Evolutionary conservation across 2,329 filamentous ascomycete genomes (phyloP), one percentile per base, ranked within the genome.

Genomic region (Westerdykella sp.): DNA sequence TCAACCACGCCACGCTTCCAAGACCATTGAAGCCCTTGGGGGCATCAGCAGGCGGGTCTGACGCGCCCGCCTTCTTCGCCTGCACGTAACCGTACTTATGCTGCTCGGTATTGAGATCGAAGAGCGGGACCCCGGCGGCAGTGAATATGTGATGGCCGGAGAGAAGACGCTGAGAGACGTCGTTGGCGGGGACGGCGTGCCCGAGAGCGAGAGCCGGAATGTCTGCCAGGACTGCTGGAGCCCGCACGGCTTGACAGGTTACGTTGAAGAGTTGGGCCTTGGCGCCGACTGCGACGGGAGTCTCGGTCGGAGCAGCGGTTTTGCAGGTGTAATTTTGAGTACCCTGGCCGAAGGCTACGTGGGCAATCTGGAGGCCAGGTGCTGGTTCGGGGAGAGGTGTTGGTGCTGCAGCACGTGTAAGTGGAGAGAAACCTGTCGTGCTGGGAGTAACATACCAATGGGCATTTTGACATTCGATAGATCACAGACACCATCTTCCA

Each of bases 321-420:
- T 78, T 73, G 74, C 91, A 96, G 40, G 87, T 94, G 74, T 96
- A 97, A 76, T 96, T 96, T 71, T 96, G 83, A 6, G 86, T 93
- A 47, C 91, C 91, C 36, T 87, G 83, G 57, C 91, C 91, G 49
- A 96, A 74, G 61, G 85, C 87, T 42, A 96, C 84, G 68, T 94
- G 87, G 61, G 80, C 77, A 40, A 94, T 74, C 3, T 62, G 71
- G 23, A 87, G 72, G 43, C 83, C 85, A 6, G 71, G 53, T 1
- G 79, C 69, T 12, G 81, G 80, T 6, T 73, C 50, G 12, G 84
- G 81, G 6, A 95, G 75, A 13, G 78, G 70, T 6, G 73, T 73
- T 37, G 80, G 73, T 50, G 74, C 79, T 73, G 65, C 6, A 32
- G 23, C 28, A 13, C 15, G 15, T 52, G 54, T 65, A 53, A 63